These are phyloP conservation scores for Neurospora cerealis DNA, from an alignment of 495 filamentous ascomycete species.

Conservation along the genomic window DNA sequence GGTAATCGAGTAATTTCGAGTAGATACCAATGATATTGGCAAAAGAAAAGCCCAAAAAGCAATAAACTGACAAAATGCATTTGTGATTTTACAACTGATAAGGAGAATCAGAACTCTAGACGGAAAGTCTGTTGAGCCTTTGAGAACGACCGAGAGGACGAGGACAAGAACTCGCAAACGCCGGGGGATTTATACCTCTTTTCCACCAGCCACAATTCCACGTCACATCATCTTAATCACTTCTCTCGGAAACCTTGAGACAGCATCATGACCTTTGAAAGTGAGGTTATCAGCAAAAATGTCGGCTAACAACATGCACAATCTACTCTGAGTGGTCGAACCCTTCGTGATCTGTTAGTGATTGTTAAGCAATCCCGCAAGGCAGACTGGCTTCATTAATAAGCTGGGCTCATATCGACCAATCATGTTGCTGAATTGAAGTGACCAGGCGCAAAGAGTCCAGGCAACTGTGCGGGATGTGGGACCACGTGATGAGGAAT, in stretches of 20 bases:
- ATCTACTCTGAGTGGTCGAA: background rate
- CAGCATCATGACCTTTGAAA: background rate
- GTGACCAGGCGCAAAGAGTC: background rate
- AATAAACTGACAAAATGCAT: background rate
- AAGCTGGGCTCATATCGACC: slow-evolving; percentile 3
- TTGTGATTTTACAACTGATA: background rate
- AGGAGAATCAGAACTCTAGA: background rate
- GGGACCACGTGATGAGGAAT: slow-evolving; percentile 8
- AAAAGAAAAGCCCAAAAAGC: background rate
- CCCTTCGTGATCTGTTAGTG: background rate
- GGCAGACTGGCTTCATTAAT: slow-evolving; percentile 18
- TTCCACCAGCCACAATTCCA: background rate
- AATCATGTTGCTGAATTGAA: slow-evolving; percentile 12
- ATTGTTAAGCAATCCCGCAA: slow-evolving; percentile 3
- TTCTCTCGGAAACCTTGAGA: background rate
- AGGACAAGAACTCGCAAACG: background rate
- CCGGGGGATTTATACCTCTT: slow-evolving; percentile 10
- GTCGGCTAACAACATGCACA: background rate
- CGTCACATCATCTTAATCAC: background rate
- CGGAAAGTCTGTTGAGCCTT: background rate
- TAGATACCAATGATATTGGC: background rate
- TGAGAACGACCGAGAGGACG: background rate
- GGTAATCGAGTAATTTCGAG: background rate
- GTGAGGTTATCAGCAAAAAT: background rate
- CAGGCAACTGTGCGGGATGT: slow-evolving; percentile 5